phyloP scores from a whole-genome alignment of 1,284 basidiomycete genomes.

The Fomitopsis palustris region DNA sequence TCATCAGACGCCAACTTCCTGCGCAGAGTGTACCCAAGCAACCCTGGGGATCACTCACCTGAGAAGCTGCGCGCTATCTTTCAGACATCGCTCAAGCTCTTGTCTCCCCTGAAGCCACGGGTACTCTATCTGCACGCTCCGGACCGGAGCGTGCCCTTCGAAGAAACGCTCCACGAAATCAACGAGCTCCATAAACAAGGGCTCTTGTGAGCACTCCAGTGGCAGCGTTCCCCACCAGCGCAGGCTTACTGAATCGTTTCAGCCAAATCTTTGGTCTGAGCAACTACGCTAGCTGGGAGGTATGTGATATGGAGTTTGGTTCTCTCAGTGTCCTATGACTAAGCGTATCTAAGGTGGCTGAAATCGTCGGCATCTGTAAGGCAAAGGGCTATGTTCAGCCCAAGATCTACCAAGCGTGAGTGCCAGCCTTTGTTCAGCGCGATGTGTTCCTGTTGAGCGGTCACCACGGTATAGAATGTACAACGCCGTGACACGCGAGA shows the following conservation, averaged over 20 bases:
- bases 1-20: background rate
- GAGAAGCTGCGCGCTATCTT: conserved; percentile 34
- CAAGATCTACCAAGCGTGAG: conserved; percentile 47
- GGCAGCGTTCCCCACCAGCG: background rate
- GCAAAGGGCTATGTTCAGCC: conserved; percentile 49
- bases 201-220: conserved; percentile 33
- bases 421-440: background rate
- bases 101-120: conserved; percentile 36
- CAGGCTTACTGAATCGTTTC: background rate
- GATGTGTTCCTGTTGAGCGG: background rate
- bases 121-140: conserved; percentile 47
- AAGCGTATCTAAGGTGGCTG: conserved; percentile 39
- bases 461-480: conserved; percentile 35
- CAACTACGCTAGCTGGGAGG: conserved; percentile 45
- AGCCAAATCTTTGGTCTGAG: conserved; percentile 47
- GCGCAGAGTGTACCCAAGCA: conserved; percentile 39
- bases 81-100: conserved; percentile 33
- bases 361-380: conserved; percentile 50
- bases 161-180: conserved; percentile 40
- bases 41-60: conserved; percentile 37
- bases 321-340: background rate
- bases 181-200: conserved; percentile 43
- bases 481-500: conserved; percentile 48
- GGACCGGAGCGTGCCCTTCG: conserved; percentile 44
- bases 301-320: no score